Base-by-base conservation (phyloP, 352 stramenopile genomes). In the Globisporangium acanthophoron region DNA sequence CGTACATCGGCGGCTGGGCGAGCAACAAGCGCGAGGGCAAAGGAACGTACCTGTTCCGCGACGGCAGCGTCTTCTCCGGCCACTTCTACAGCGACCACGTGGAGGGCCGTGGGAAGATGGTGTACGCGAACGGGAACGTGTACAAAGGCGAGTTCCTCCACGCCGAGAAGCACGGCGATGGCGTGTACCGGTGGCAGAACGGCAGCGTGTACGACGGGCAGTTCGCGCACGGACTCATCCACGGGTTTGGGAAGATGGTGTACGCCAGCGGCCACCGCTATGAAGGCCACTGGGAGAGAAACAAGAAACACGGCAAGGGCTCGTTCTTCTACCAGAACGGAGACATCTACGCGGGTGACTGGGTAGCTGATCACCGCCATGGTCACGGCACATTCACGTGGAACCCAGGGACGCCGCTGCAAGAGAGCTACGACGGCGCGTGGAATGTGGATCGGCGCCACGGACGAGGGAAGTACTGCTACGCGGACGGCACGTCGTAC, bases 111-210 rank as follows among this genome's bases (percentile, higher is more conserved):
- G 92, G 92, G 16, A 80, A 65, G 3, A 94, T 96, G 58, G 61
- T 62, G 15, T 96, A 92, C 51, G 58, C 76, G 5, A 97, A 97
- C 55, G 92, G 90, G 43, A 93, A 97, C 47, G 59, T 66, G 40
- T 93, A 88, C 55, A 76, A 84, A 43, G 84, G 84, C 20, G 72
- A 83, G 4, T 90, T 93, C 46, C 37, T 70, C 7, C 69, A 74
- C 27, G 81, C 76, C 18, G 70, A 90, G 66, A 91, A 91, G 48
- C 81, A 92, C 16, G 84, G 84, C 0, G 44, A 69, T 24, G 70
- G 75, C 1, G 49, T 79, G 9, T 91, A 89, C 54, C 47, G 46
- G 6, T 97, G 88, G 88, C 41, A 52, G 29, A 92, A 94, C 54
- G 87, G 88, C 44, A 92, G 87, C 51, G 63, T 85, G 1, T 96